Evolutionary conservation across 164 flowering plant genomes (phyloP).

Genomic region (grape (Vitis vinifera)): DNA sequence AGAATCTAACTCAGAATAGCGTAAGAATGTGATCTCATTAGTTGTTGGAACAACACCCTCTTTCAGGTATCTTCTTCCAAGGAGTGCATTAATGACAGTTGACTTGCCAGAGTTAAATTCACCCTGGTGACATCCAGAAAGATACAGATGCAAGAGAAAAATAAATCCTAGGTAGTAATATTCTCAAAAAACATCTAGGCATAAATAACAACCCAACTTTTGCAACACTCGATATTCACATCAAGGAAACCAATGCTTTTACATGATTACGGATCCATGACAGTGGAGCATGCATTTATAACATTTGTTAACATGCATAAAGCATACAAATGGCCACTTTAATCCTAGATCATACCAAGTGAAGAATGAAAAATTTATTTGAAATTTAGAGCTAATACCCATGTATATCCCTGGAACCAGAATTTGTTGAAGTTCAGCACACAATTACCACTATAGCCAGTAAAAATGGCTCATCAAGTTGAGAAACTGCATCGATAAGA

Average conservation of each 20-base stretch:
- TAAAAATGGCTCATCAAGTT: conserved; percentile 89
- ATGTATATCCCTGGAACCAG: conserved; percentile 83
- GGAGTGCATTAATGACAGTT: conserved; percentile 89
- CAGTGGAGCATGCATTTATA: too few species aligned
- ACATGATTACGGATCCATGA: too few species aligned
- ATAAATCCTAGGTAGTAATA: not conserved
- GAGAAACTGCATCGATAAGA: conserved; percentile 84
- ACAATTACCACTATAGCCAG: conserved; percentile 99
- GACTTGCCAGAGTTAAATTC: conserved; percentile 98
- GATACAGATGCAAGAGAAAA: conserved; percentile 5
- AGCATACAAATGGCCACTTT: not conserved
- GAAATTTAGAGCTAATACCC: conserved; percentile 90
- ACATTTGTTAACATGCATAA: too few species aligned
- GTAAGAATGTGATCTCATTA: conserved; percentile 91
- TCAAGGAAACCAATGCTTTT: too few species aligned
- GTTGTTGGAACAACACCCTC: conserved; percentile 98
- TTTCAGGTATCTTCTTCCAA: conserved; percentile 77
- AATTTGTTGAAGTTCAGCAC: conserved; percentile 94
- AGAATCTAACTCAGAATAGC: conserved; percentile 60
- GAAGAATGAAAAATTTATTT: conserved; percentile 20
- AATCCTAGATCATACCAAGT: conserved; percentile 11
- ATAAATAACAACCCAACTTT: too few species aligned
- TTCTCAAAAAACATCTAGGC: too few species aligned
- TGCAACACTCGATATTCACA: too few species aligned
- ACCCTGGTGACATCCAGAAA: conserved; percentile 50